Evolutionary conservation across 805 yeast species (phyloP), one percentile per base, ranked within the genome.

Genomic region (Hanseniaspora nectarophila): DNA sequence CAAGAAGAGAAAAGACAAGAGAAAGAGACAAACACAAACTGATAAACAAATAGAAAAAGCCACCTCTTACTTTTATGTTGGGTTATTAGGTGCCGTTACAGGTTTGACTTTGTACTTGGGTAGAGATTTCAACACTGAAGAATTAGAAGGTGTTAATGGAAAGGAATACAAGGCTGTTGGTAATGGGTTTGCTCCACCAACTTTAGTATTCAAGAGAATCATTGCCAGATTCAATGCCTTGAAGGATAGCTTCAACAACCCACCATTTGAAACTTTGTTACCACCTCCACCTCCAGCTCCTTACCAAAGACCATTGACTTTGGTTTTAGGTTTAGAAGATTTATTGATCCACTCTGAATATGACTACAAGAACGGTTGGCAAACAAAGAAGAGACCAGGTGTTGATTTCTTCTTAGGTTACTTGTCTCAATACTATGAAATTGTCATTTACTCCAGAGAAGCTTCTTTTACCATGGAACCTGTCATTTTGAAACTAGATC

Each of bases 371-470:
- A 75, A 79, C 64, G 98, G 98, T 51, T 92, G 99, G 99, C 82
- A 92, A 71, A 90, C 97, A 15, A 97, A 95, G 29, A 92, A 92
- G 74, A 86, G 99, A 72, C 97, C 98, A 32, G 99, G 98, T 56
- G 81, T 87, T 56, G 98, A 94, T 68, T 92, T 92, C 73, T 92
- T 92, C 70, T 72, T 92, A 64, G 95, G 95, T 28, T 92, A 92
- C 69, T 73, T 92, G 60, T 85, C 96, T 7, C 95, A 86, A 70
- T 90, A 88, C 73, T 92, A 90, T 69, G 99, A 92, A 71, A 82
- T 92, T 64, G 97, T 92, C 50, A 71, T 94, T 44, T 92, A 92
- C 66, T 79, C 90, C 32, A 80, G 88, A 55, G 85, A 85, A 65
- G 82, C 84, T 61, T 82, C 81, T 80, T 82, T 84, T 73, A 83